Percentiles rank a stretch among this genome's conserved stretches.
Conservation (phyloP, 768 basidiomycete species). For the Amanita thiersii region DNA sequence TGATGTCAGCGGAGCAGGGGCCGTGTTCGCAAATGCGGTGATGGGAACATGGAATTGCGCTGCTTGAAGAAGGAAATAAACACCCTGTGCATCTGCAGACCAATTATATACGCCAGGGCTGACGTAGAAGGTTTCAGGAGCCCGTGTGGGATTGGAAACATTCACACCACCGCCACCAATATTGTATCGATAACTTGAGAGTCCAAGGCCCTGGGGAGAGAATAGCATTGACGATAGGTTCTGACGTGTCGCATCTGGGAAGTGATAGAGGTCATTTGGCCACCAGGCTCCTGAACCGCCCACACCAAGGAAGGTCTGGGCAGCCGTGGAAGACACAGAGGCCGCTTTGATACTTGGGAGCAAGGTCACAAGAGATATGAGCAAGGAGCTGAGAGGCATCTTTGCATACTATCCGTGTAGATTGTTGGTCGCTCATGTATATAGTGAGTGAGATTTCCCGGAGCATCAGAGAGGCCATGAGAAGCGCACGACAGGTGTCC, state of each 20-base stretch:
- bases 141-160: conserved; percentile 28
- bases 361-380: too few species aligned
- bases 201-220: conserved; percentile 26
- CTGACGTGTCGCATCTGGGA: conserved; percentile 29
- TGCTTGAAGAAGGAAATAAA: conserved; percentile 32
- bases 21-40: conserved; percentile 36
- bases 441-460: too few species aligned
- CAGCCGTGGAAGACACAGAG: too few species aligned
- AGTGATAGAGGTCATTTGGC: conserved; percentile 32
- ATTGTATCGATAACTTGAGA: conserved; percentile 36
- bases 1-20: conserved; percentile 26
- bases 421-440: too few species aligned
- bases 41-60: conserved; percentile 25
- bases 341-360: too few species aligned
- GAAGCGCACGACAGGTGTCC: too few species aligned
- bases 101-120: conserved; percentile 31
- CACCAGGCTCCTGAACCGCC: conserved; percentile 44
- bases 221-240: conserved; percentile 33
- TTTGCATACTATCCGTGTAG: too few species aligned
- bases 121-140: conserved; percentile 29
- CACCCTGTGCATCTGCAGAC: conserved; percentile 28
- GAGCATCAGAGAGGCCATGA: too few species aligned
- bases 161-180: conserved; percentile 34
- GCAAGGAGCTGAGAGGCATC: too few species aligned
- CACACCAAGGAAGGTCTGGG: too few species aligned